phyloP scores from a whole-genome alignment of 2,329 filamentous ascomycete species.

The Cercospora janseana region DNA sequence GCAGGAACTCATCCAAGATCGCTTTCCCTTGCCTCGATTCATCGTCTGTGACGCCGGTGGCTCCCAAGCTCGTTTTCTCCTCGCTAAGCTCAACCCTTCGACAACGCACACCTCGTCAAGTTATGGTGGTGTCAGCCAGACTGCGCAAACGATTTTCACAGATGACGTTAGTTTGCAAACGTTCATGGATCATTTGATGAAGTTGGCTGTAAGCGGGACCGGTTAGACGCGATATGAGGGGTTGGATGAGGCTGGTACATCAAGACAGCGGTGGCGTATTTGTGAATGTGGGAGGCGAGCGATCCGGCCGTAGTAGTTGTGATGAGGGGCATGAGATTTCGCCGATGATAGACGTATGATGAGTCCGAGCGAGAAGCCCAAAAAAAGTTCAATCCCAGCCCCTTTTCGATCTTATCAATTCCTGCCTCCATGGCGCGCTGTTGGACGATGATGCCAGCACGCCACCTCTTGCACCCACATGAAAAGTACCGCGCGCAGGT shows the following conservation, averaged over 20 bases:
- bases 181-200: constrained; percentile 99
- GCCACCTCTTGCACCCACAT: too few species aligned
- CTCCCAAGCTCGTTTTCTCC: constrained; percentile 92
- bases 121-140: constrained; percentile 85
- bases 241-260: neutral
- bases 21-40: constrained; percentile 96
- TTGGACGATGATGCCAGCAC: too few species aligned
- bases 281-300: too few species aligned
- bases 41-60: constrained; percentile 98
- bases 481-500: too few species aligned
- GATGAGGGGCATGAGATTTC: too few species aligned
- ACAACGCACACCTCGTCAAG: constrained; percentile 93
- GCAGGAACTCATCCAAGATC: constrained; percentile 91
- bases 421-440: too few species aligned
- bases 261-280: constrained; percentile 1
- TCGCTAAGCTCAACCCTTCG: constrained; percentile 95
- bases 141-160: constrained; percentile 96
- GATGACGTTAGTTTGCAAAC: constrained; percentile 97
- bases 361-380: too few species aligned
- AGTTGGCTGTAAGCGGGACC: constrained; percentile 54
- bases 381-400: too few species aligned
- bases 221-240: constrained; percentile 24
- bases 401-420: too few species aligned
- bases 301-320: too few species aligned
- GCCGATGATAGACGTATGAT: neutral